Percentiles rank a stretch among this genome's conserved stretches.
Conservation (phyloP, 2,329 filamentous ascomycete genomes). For the Scortechinia acanthostroma region DNA sequence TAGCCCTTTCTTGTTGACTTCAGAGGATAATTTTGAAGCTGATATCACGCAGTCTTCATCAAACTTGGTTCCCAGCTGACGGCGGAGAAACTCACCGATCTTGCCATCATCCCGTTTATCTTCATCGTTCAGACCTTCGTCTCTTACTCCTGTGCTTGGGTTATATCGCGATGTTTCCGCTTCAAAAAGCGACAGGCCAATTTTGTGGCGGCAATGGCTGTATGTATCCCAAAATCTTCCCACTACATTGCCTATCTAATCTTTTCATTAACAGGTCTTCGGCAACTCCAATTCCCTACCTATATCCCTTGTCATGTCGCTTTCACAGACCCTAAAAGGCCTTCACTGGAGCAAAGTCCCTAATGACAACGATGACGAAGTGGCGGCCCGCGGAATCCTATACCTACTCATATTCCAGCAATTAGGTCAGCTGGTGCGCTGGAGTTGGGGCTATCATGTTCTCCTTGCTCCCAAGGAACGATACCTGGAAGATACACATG, state of each 20-base stretch:
- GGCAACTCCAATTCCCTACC: slow-evolving; percentile 97
- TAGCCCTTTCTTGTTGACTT: not conserved
- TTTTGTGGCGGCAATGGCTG: slow-evolving; percentile 92
- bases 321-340: slow-evolving; percentile 84
- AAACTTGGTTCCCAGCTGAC: slow-evolving; percentile 93
- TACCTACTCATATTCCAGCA: slow-evolving; percentile 98
- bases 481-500: slow-evolving; percentile 55
- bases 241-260: too few relatives aligned
- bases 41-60: slow-evolving; percentile 67
- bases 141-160: slow-evolving; percentile 70
- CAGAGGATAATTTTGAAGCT: slow-evolving; percentile 9
- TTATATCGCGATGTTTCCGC: slow-evolving; percentile 68
- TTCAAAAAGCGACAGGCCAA: slow-evolving; percentile 83
- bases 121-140: slow-evolving; percentile 82
- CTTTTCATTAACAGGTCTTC: slow-evolving; percentile 46
- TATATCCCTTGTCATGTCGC: slow-evolving; percentile 87
- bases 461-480: slow-evolving; percentile 78
- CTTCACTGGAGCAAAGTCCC: slow-evolving; percentile 89
- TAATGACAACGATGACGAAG: slow-evolving; percentile 90
- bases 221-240: too few relatives aligned
- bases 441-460: slow-evolving; percentile 97
- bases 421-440: slow-evolving; percentile 85
- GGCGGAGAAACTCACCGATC: slow-evolving; percentile 79
- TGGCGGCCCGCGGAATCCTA: slow-evolving; percentile 84
- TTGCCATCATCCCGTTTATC: slow-evolving; percentile 91